Percentiles rank a stretch among this genome's conserved stretches.
Conservation (phyloP, 495 filamentous ascomycete species). For the Xylaria acuta region DNA sequence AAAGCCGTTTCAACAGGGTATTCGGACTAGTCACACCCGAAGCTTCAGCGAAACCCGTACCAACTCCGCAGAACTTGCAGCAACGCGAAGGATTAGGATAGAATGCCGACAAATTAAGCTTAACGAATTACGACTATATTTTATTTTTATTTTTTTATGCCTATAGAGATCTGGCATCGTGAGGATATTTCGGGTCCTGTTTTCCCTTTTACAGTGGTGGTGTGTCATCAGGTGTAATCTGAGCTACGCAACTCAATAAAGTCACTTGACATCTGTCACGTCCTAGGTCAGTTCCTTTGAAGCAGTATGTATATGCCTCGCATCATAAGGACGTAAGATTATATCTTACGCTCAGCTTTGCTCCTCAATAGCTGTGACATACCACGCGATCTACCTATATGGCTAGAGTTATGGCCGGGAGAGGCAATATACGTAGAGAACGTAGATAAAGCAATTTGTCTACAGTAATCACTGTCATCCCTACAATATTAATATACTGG, state of each 20-base stretch:
- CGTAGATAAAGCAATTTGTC: not conserved
- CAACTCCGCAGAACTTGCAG: not conserved
- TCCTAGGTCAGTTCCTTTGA: not conserved
- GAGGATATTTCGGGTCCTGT: not conserved
- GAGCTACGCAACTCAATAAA: not conserved
- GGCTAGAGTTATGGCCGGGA: not conserved
- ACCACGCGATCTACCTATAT: not conserved
- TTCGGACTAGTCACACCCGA: slow-evolving; percentile 1
- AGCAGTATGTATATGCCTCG: not conserved
- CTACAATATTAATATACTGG: not conserved
- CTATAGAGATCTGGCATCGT: not conserved
- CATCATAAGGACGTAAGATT: not conserved
- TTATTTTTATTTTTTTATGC: not conserved
- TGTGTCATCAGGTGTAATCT: not conserved
- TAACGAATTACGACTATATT: not conserved
- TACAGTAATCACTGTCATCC: too few relatives aligned
- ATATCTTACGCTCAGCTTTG: not conserved
- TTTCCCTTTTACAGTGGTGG: not conserved
- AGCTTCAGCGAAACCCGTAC: not conserved
- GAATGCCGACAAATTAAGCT: not conserved
- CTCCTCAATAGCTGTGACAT: not conserved
- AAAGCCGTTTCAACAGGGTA: not conserved
- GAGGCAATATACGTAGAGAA: not conserved
- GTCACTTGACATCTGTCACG: not conserved
- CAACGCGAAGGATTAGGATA: slow-evolving; percentile 8